phyloP scores from a whole-genome alignment of 2,329 filamentous ascomycete genomes.

The Ophiocordyceps polyrhachis-furcata region DNA sequence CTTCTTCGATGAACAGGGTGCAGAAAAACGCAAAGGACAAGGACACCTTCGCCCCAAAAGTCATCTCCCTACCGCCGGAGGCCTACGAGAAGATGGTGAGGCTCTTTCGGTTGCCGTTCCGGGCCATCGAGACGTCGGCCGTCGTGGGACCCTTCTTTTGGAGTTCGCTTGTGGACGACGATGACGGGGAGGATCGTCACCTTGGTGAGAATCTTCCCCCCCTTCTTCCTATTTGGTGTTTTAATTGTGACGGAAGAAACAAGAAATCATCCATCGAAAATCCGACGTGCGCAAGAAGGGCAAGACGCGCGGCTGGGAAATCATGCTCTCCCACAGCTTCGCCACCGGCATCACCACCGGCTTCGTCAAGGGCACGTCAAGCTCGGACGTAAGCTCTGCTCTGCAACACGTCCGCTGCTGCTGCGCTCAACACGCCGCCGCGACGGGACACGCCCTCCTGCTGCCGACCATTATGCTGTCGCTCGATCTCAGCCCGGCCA shows the following conservation, averaged over 20 bases:
- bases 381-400: slow-evolving; percentile 30
- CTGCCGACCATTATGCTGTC: slow-evolving; percentile 39
- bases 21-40: slow-evolving; percentile 36
- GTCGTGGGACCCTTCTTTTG: slow-evolving; percentile 47
- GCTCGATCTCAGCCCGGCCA: slow-evolving; percentile 34
- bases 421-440: slow-evolving; percentile 19
- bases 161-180: slow-evolving; percentile 33
- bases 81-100: slow-evolving; percentile 38
- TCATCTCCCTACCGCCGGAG: slow-evolving; percentile 31
- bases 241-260: no score
- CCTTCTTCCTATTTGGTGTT: no score
- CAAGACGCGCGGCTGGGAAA: slow-evolving; percentile 43
- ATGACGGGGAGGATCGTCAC: slow-evolving; percentile 37
- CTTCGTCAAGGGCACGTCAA: slow-evolving; percentile 41
- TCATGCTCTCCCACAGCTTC: slow-evolving; percentile 41
- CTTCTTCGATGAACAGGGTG: no score
- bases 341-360: slow-evolving; percentile 36
- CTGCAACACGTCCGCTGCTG: slow-evolving; percentile 32
- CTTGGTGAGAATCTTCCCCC: slow-evolving; percentile 23
- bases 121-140: slow-evolving; percentile 37
- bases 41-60: slow-evolving; percentile 37
- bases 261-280: slow-evolving; percentile 46
- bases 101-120: slow-evolving; percentile 31
- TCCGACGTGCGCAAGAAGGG: slow-evolving; percentile 48
- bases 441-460: slow-evolving; percentile 33